Conservation (phyloP, 352 stramenopile species). For the Elongisporangium prolatum region DNA sequence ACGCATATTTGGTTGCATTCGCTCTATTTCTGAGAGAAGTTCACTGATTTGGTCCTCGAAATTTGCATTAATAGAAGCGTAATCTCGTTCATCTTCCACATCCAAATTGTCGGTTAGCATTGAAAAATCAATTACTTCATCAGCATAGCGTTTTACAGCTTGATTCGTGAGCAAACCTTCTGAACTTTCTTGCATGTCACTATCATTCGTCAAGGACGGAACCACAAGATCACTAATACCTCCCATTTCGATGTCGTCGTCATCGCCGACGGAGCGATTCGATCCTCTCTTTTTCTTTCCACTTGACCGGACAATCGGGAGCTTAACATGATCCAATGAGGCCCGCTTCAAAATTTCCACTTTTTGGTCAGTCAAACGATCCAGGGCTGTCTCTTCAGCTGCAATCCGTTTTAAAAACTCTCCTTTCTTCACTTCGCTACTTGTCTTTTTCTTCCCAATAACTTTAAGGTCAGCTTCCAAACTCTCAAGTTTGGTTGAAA, state of each 20-base stretch:
- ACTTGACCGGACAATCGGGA: slow-evolving; percentile 46
- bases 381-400: slow-evolving; percentile 87
- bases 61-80: slow-evolving; percentile 70
- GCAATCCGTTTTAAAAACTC: slow-evolving; percentile 83
- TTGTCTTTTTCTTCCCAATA: slow-evolving; percentile 58
- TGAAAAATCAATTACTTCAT: slow-evolving; percentile 89
- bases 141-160: slow-evolving; percentile 31
- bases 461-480: slow-evolving; percentile 61
- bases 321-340: slow-evolving; percentile 92
- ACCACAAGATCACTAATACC: slow-evolving; percentile 13
- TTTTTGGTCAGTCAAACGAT: slow-evolving; percentile 92
- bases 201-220: slow-evolving; percentile 12
- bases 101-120: slow-evolving; percentile 66
- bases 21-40: slow-evolving; percentile 84
- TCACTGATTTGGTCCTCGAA: slow-evolving; percentile 67
- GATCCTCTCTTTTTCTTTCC: neutral
- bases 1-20: slow-evolving; percentile 98
- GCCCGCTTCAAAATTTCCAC: slow-evolving; percentile 94
- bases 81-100: slow-evolving; percentile 80
- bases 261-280: slow-evolving; percentile 19
- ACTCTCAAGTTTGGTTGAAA: slow-evolving; percentile 37
- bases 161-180: slow-evolving; percentile 49
- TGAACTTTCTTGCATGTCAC: slow-evolving; percentile 12
- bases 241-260: slow-evolving; percentile 64
- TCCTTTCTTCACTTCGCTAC: slow-evolving; percentile 55